Conservation (phyloP, 2,329 filamentous ascomycete genomes). For the Aspergillus thermomutatus region DNA sequence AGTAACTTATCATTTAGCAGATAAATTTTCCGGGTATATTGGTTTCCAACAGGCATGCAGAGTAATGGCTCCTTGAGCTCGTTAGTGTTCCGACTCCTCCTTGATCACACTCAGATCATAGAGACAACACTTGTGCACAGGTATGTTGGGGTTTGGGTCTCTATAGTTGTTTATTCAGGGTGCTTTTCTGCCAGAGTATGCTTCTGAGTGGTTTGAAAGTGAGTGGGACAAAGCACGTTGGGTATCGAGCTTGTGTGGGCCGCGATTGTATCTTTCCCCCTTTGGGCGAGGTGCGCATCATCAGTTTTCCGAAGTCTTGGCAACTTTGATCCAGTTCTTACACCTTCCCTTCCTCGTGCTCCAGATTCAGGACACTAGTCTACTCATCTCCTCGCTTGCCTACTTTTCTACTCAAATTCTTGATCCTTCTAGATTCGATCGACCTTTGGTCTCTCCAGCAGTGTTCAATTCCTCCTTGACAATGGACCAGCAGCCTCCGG, state of each 20-base stretch:
- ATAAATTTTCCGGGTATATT: neutral
- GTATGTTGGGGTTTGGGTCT: neutral
- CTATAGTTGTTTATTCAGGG: neutral
- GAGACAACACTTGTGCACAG: neutral
- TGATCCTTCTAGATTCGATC: neutral
- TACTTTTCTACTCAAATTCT: neutral
- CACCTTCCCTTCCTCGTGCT: neutral
- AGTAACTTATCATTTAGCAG: neutral
- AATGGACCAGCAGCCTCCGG: conserved; percentile 17
- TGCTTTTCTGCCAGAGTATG: neutral
- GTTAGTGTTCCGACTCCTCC: neutral
- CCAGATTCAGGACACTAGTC: neutral
- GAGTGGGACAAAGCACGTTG: neutral
- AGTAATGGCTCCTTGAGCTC: neutral
- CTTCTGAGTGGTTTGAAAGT: neutral
- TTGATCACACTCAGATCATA: neutral
- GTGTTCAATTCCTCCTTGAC: neutral
- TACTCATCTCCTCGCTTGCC: neutral
- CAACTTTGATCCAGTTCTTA: neutral
- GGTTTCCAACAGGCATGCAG: neutral
- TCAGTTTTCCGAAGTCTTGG: neutral
- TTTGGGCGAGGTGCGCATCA: neutral
- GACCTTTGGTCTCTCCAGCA: neutral
- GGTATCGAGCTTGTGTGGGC: neutral
- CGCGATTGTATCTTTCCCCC: neutral